Evolutionary conservation across 1,284 basidiomycete species (phyloP).

Genomic region (Puccinia hordei): DNA sequence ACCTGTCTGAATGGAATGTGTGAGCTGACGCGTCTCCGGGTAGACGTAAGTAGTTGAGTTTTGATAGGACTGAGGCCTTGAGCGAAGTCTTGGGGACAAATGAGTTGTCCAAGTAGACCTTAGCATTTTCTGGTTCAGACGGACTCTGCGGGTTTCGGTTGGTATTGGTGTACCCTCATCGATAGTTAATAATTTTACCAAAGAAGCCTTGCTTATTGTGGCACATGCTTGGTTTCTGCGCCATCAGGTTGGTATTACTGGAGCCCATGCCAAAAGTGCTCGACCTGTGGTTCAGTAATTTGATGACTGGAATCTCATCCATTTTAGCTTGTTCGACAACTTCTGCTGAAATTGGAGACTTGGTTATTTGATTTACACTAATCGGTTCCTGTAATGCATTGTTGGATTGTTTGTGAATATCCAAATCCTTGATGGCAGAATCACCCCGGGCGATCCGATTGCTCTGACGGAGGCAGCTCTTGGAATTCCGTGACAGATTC

Average conservation of each 20-base stretch:
- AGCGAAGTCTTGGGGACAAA: neutral
- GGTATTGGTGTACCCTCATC: neutral
- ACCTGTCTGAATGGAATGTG: neutral
- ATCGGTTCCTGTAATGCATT: neutral
- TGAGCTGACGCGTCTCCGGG: neutral
- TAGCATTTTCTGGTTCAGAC: neutral
- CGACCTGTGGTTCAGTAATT: neutral
- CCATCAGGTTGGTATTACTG: neutral
- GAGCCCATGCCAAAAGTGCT: neutral
- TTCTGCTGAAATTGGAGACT: neutral
- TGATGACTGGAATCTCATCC: neutral
- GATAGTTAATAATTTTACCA: neutral
- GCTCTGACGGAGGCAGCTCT: neutral
- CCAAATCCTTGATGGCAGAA: neutral
- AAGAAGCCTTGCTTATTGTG: neutral
- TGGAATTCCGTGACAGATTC: neutral
- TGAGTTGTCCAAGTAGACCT: neutral
- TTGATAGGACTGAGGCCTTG: conserved; percentile 1
- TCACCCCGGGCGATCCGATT: neutral
- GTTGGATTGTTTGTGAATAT: neutral
- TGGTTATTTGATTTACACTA: neutral
- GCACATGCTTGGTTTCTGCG: neutral
- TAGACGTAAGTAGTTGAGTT: neutral
- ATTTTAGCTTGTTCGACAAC: neutral
- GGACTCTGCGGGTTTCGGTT: neutral